Evolutionary conservation across 164 flowering plant genomes (phyloP).

Genomic region (Vitis rotundifolia): DNA sequence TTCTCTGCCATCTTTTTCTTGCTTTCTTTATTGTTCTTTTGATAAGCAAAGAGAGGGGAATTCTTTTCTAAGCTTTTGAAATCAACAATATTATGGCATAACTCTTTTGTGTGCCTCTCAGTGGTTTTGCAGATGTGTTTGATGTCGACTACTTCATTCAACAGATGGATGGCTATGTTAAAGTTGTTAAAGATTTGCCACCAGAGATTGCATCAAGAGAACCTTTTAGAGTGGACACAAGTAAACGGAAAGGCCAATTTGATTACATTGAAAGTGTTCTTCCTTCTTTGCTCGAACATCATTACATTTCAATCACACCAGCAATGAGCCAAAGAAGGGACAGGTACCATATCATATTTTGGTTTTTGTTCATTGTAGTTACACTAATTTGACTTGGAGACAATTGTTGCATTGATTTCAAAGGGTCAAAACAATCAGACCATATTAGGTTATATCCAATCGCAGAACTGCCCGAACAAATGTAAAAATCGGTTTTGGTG

Average conservation of each 20-base stretch:
- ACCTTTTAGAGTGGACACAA: constrained; percentile 80
- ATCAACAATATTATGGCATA: constrained; percentile 1
- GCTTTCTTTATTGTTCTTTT: too few species aligned
- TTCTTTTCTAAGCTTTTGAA: too few species aligned
- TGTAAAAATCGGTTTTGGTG: neutral
- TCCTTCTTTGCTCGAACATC: constrained; percentile 75
- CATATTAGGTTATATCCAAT: too few species aligned
- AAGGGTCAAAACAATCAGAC: too few species aligned
- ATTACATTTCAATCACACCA: constrained; percentile 87
- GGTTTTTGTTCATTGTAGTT: neutral
- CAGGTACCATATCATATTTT: constrained; percentile 42
- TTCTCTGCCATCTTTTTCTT: too few species aligned
- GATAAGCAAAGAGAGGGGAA: too few species aligned
- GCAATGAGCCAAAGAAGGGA: constrained; percentile 96
- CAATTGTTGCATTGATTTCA: too few species aligned
- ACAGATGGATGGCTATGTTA: constrained; percentile 65
- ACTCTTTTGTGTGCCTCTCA: constrained; percentile 29
- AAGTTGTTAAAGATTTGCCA: constrained; percentile 76
- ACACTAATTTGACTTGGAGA: neutral
- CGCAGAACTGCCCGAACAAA: too few species aligned
- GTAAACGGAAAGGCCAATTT: constrained; percentile 95
- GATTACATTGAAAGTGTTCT: constrained; percentile 91
- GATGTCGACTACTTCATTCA: constrained; percentile 91
- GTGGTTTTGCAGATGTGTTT: constrained; percentile 99
- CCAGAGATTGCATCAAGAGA: constrained; percentile 63